Evolutionary conservation across 139 green algal species (phyloP).

Genomic region (Chlamydomonas sp.): DNA sequence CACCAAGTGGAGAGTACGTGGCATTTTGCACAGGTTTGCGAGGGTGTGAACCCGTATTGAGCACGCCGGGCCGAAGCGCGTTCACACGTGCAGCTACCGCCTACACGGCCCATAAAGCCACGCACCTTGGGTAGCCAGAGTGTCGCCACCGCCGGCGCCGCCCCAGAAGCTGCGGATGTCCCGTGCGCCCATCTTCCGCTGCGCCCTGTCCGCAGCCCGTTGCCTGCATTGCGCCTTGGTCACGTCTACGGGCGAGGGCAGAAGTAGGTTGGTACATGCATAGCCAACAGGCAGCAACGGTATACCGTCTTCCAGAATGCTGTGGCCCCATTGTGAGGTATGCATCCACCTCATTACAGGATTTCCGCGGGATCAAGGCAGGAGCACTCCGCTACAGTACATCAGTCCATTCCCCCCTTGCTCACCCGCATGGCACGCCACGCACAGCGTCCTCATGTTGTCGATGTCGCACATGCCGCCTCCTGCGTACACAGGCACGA

Average conservation of each 20-base stretch:
- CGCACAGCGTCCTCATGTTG: slow-evolving; percentile 92
- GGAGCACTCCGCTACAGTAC: neutral
- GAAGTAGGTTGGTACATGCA: neutral
- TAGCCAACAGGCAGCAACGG: neutral
- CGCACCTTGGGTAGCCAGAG: neutral
- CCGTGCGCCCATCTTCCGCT: slow-evolving; percentile 37
- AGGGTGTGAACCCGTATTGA: neutral
- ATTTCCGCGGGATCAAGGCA: slow-evolving; percentile 8
- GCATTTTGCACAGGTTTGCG: neutral
- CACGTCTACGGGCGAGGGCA: slow-evolving; percentile 43
- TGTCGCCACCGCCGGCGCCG: neutral
- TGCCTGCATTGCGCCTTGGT: slow-evolving; percentile 64
- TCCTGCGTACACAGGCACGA: slow-evolving; percentile 84
- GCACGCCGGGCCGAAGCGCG: neutral
- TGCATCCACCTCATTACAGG: neutral
- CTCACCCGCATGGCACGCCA: slow-evolving; percentile 74
- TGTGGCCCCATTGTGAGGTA: neutral
- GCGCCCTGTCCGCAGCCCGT: slow-evolving; percentile 52
- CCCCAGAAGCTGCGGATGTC: slow-evolving; percentile 61
- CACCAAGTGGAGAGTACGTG: neutral
- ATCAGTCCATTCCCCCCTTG: no score
- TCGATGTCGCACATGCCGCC: slow-evolving; percentile 88
- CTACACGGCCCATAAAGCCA: no score
- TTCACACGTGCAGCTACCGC: no score
- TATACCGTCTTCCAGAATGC: neutral